Base-by-base conservation (phyloP, 164 flowering plant species). In the Akebia trifoliata region DNA sequence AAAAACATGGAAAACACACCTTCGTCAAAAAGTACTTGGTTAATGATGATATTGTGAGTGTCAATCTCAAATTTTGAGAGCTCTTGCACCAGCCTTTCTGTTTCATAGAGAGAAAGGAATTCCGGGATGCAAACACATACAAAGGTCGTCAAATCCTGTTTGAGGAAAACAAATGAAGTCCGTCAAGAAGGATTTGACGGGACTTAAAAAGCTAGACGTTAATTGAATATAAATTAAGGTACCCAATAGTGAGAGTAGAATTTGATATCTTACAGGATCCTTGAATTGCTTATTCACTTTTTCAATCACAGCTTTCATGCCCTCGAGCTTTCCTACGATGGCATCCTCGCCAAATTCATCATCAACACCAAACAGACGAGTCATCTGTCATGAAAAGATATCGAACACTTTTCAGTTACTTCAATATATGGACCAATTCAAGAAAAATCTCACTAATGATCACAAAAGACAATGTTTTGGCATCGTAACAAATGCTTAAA, bases 91-190 rank as follows among this genome's bases (percentile, higher is more conserved):
- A 93, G 76, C 74, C 99, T 81, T 71, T 93, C 99, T 5, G 99
- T 93, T 75, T 93, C 99, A 68, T 93, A 93, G 3, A 93, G 90
- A 43, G 99, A 90, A 37, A 93, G 89, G 70, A 93, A 93, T 67
- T 93, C 99, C 8, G 97, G 99, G 58, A 93, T 93, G 85, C 99
- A 93, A 47, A 90, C 96, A 59, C 97, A 90, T 55, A 90, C 80
- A 62, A 93, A 93, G 21, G 99, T 93, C 44, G 99, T 93, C 87
- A 93, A 54, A 66, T 93, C 96, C 99, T 93, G 84, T 65, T 25
- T n/a, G 47, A 66, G 10, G 44, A 40, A 46, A n/a, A 62, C 0
- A 21, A 48, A 22, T n/a, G n/a, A n/a, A n/a, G n/a, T n/a, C n/a
- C n/a, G 50, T 34, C 31, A 50, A n/a, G n/a, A n/a, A n/a, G n/a